These are phyloP conservation scores for Tylopilus subfusipes DNA, from an alignment of 768 basidiomycete species.

Conservation along the genomic window DNA sequence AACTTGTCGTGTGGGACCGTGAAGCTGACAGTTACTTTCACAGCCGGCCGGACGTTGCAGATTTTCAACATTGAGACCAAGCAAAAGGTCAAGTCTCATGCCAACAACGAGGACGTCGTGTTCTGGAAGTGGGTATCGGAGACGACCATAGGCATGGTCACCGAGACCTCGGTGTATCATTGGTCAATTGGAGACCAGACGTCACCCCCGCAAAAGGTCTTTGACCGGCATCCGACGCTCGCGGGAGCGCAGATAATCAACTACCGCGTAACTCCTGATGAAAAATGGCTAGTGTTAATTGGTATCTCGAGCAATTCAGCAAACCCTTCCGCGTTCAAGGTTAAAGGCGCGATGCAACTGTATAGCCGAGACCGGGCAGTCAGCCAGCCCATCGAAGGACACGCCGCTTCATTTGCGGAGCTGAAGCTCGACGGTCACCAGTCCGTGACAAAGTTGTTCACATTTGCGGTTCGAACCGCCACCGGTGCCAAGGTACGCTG, in stretches of 20 bases:
- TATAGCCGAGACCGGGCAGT: slow-evolving; percentile 92
- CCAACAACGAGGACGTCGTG: slow-evolving; percentile 88
- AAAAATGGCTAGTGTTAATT: slow-evolving; percentile 96
- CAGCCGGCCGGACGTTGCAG: slow-evolving; percentile 92
- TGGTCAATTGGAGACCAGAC: slow-evolving; percentile 78
- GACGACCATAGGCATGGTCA: slow-evolving; percentile 90
- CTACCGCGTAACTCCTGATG: slow-evolving; percentile 88
- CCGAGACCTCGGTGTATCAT: slow-evolving; percentile 89
- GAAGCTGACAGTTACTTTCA: slow-evolving; percentile 7
- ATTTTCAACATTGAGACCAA: slow-evolving; percentile 98
- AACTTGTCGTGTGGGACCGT: background rate
- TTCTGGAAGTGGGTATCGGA: slow-evolving; percentile 99
- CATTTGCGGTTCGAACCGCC: slow-evolving; percentile 94
- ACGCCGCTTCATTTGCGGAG: slow-evolving; percentile 94
- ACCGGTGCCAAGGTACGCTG: slow-evolving; percentile 88
- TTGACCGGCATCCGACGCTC: slow-evolving; percentile 94
- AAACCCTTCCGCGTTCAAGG: slow-evolving; percentile 95
- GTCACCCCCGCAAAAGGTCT: slow-evolving; percentile 85
- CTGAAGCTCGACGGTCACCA: slow-evolving; percentile 87
- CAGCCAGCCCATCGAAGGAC: slow-evolving; percentile 97
- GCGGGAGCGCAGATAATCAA: slow-evolving; percentile 97
- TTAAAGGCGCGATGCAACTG: slow-evolving; percentile 97
- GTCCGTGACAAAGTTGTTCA: slow-evolving; percentile 84
- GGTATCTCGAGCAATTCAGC: slow-evolving; percentile 91
- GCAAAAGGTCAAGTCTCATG: slow-evolving; percentile 95